These are phyloP conservation scores for Solioccasus polychromus DNA, from an alignment of 768 basidiomycete species.

Conservation along the genomic window DNA sequence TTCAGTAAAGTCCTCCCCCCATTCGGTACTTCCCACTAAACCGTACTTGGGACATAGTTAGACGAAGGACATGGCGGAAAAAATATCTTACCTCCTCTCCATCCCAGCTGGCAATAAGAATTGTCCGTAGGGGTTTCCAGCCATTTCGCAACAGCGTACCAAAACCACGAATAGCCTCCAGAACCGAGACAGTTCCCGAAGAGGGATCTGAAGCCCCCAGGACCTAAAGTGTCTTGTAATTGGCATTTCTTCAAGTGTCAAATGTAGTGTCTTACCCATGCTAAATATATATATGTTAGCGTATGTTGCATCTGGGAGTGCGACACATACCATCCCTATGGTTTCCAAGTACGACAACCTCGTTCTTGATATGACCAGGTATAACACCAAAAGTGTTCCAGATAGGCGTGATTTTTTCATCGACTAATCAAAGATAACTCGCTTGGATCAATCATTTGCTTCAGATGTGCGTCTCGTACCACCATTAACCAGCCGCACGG, in stretches of 20 bases:
- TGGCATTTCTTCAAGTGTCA: not conserved
- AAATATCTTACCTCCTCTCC: constrained; percentile 55
- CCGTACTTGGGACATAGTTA: constrained; percentile 45
- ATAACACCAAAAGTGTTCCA: constrained; percentile 89
- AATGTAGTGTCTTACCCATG: constrained; percentile 17
- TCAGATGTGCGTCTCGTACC: constrained; percentile 33
- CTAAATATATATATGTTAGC: constrained; percentile 15
- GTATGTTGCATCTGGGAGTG: not conserved
- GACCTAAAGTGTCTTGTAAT: constrained; percentile 22
- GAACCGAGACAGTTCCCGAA: constrained; percentile 54
- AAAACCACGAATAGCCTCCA: constrained; percentile 56
- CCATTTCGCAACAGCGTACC: constrained; percentile 49
- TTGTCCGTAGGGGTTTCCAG: constrained; percentile 71
- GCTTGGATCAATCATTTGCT: not conserved
- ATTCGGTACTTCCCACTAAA: constrained; percentile 86
- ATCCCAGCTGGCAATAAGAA: constrained; percentile 80
- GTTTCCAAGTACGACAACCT: constrained; percentile 83
- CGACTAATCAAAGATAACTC: constrained; percentile 42
- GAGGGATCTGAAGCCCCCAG: constrained; percentile 57
- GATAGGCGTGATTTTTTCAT: constrained; percentile 80
- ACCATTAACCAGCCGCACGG: constrained; percentile 53
- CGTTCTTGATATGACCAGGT: constrained; percentile 80
- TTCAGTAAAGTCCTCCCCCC: constrained; percentile 85
- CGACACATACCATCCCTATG: constrained; percentile 77
- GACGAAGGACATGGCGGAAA: not conserved